Base-by-base conservation (phyloP, 768 basidiomycete species). In the Tricholoma saponaceum region DNA sequence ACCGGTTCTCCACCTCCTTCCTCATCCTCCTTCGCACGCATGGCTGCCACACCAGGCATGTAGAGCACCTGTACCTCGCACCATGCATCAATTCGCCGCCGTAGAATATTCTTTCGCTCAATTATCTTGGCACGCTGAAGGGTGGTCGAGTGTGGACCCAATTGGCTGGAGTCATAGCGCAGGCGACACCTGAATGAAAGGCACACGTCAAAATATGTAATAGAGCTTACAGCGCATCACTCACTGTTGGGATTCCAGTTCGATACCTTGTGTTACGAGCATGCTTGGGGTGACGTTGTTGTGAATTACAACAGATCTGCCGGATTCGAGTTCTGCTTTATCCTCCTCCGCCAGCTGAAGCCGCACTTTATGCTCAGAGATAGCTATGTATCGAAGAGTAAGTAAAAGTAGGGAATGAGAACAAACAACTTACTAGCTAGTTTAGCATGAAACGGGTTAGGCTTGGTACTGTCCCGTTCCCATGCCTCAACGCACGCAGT, bases 251-350 rank as follows among this genome's bases (percentile, higher is more conserved):
- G 44, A 46, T 23, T 46, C 56, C 3, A 60, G 9, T 50, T 60
- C 55, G 0, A 60, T 18, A 0, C 55, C 73, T 22, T 61, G 62
- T 0, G 57, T 58, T 37, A 75, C 62, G 14, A 76, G 60, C 10
- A 62, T 49, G 30, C 65, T 66, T 14, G 58, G 56, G 0, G 54
- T 46, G 30, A 62, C 51, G 32, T 62, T 44, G 4, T 60, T 51
- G n/a, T 62, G 59, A 46, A 62, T 44, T 2, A 54, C 20, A 0
- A 32, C 10, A 0, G 46, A 51, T 8, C 53, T 25, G 14, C 12
- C 26, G 7, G 47, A 22, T 12, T 14, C 20, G 33, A 62, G 28
- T 2, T 32, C 25, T 4, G 37, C 44, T 14, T 51, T 60, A 28
- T 59, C 61, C 44, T 62, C 58, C 20, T 51, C 32, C 8, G 61